A percentile compares a stretch with the other conserved stretches of the same genome.
Conservation (phyloP, 2,329 filamentous ascomycete species). For the Paramyrothecium roridum region DNA sequence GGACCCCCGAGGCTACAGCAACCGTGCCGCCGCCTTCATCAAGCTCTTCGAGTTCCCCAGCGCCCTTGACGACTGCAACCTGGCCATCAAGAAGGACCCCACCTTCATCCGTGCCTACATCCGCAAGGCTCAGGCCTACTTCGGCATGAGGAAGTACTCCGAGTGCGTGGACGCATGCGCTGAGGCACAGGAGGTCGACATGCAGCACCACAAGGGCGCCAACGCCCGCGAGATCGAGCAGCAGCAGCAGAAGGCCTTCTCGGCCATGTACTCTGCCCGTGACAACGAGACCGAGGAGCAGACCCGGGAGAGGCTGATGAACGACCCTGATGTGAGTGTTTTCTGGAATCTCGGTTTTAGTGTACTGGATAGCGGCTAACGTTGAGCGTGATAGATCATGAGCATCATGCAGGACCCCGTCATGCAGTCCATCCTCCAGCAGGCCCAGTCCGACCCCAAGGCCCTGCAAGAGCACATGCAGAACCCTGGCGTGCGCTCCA, state of each 20-base stretch:
- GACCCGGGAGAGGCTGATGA: conserved; percentile 85
- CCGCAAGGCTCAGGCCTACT: conserved; percentile 91
- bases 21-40: conserved; percentile 93
- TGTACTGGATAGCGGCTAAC: conserved; percentile 10
- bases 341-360: not conserved
- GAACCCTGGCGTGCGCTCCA: conserved; percentile 78
- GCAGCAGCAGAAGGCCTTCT: conserved; percentile 88
- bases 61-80: conserved; percentile 65
- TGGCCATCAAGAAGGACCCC: conserved; percentile 60
- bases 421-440: conserved; percentile 96
- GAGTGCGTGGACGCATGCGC: conserved; percentile 88
- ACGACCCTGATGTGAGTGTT: conserved; percentile 78
- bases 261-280: conserved; percentile 83
- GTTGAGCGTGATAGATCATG: conserved; percentile 61
- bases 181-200: conserved; percentile 76
- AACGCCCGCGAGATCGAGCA: conserved; percentile 90
- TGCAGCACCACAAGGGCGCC: conserved; percentile 63
- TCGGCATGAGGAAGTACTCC: conserved; percentile 97
- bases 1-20: conserved; percentile 92
- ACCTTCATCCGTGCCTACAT: conserved; percentile 96
- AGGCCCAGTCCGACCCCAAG: conserved; percentile 89
- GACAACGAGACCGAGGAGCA: conserved; percentile 96
- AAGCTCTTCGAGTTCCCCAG: conserved; percentile 95
- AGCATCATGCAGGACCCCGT: conserved; percentile 89
- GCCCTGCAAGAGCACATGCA: conserved; percentile 97